Conservation (phyloP, 2,329 filamentous ascomycete species). For the Cytospora paraplurivora region DNA sequence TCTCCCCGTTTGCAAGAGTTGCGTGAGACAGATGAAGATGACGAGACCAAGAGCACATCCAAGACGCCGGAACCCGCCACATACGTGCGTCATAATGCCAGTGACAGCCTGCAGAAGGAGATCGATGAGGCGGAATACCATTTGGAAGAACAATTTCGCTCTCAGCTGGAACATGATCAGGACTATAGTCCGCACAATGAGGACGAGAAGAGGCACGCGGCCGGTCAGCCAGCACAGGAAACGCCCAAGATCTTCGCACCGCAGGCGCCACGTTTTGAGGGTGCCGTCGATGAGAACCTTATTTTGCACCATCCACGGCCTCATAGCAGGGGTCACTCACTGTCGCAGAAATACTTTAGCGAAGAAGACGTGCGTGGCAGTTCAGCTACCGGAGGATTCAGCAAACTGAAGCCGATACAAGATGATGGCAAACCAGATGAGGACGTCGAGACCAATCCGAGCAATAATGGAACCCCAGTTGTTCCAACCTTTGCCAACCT, state of each 20-base stretch:
- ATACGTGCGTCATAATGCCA: conserved; percentile 67
- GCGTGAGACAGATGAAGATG: conserved; percentile 72
- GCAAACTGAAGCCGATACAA: conserved; percentile 44
- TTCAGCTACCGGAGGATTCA: conserved; percentile 41
- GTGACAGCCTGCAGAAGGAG: conserved; percentile 77
- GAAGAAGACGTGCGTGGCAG: conserved; percentile 50
- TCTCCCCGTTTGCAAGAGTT: conserved; percentile 71
- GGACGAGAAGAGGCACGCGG: conserved; percentile 36
- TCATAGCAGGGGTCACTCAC: conserved; percentile 72
- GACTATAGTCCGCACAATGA: conserved; percentile 70
- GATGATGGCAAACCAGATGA: conserved; percentile 57
- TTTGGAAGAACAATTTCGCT: conserved; percentile 75
- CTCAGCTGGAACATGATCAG: conserved; percentile 72
- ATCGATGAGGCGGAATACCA: conserved; percentile 87
- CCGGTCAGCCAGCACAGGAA: conserved; percentile 39
- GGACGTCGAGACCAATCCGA: conserved; percentile 74
- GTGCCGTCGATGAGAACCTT: conserved; percentile 54
- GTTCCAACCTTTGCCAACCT: conserved; percentile 49
- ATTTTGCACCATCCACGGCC: conserved; percentile 72
- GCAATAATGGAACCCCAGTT: conserved; percentile 67
- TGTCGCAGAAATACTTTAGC: conserved; percentile 68
- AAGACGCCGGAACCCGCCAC: conserved; percentile 55
- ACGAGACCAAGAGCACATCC: conserved; percentile 52
- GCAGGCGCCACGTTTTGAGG: conserved; percentile 54
- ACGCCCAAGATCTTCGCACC: conserved; percentile 51